Conservation (phyloP, 106 monocot genomes). For the Apostasia ramifera region DNA sequence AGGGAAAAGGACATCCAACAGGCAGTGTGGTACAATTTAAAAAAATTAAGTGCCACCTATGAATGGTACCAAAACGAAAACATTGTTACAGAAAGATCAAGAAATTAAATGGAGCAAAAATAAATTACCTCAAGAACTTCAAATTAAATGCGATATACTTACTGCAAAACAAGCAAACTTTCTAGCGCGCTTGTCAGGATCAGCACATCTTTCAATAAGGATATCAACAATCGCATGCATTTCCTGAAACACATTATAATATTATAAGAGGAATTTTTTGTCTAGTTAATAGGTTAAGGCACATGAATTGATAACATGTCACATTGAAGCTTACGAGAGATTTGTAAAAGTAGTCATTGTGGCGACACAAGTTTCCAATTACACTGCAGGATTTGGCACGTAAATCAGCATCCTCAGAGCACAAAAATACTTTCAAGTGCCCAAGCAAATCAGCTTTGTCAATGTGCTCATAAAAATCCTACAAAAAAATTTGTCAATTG, state of each 20-base stretch:
- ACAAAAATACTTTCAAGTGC: conserved; percentile 57
- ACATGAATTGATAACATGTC: no score
- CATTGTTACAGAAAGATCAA: no score
- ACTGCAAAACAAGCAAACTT: conserved; percentile 99
- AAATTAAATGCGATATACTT: conserved; percentile 14
- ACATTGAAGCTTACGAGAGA: conserved; percentile 52
- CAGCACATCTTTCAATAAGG: conserved; percentile 85
- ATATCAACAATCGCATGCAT: conserved; percentile 57
- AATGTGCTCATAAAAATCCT: conserved; percentile 93
- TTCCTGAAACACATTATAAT: conserved; percentile 36
- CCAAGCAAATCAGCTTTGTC: conserved; percentile 59
- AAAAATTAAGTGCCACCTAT: no score
- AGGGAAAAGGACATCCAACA: no score
- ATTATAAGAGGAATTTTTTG: not conserved
- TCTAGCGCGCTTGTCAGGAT: conserved; percentile 86
- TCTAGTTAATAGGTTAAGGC: no score
- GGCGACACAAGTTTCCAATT: conserved; percentile 96
- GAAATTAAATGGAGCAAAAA: no score
- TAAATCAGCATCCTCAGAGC: conserved; percentile 64
- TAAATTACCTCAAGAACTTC: no score
- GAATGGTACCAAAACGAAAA: no score
- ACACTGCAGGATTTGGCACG: conserved; percentile 94
- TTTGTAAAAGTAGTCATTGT: conserved; percentile 79
- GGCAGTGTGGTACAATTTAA: no score
- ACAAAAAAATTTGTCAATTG: conserved; percentile 4